These are phyloP conservation scores for Fusarium oxysporum DNA, from an alignment of 2,329 filamentous ascomycete genomes.

Conservation along the genomic window DNA sequence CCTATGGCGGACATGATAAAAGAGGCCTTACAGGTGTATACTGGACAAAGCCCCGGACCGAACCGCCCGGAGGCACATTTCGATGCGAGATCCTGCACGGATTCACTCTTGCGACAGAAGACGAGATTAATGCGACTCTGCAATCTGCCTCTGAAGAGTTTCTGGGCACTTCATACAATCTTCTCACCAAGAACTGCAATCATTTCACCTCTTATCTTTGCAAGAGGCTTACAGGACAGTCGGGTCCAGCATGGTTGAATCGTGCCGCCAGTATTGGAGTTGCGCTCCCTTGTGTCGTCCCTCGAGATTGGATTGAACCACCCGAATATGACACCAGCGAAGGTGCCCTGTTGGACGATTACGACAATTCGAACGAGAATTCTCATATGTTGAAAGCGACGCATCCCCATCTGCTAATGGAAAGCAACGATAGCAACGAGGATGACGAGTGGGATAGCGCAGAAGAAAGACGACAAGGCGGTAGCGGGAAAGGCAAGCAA, in stretches of 20 bases:
- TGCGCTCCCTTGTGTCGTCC: slow-evolving; percentile 84
- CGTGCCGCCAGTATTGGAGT: slow-evolving; percentile 86
- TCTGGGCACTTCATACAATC: slow-evolving; percentile 80
- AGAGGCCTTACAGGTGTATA: slow-evolving; percentile 81
- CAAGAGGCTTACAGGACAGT: slow-evolving; percentile 75
- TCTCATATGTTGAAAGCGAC: slow-evolving; percentile 67
- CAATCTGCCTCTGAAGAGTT: slow-evolving; percentile 77
- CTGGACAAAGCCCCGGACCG: slow-evolving; percentile 78
- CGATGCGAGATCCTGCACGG: slow-evolving; percentile 80
- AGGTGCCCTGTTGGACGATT: slow-evolving; percentile 73
- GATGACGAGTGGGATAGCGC: slow-evolving; percentile 59
- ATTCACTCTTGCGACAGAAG: slow-evolving; percentile 75
- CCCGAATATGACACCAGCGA: slow-evolving; percentile 81
- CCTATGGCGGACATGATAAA: slow-evolving; percentile 84
- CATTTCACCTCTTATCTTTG: slow-evolving; percentile 86
- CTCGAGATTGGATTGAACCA: slow-evolving; percentile 82
- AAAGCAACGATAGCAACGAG: slow-evolving; percentile 42
- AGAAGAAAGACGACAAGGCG: slow-evolving; percentile 55
- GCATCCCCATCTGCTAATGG: slow-evolving; percentile 48
- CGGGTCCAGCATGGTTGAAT: slow-evolving; percentile 82
- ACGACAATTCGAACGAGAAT: slow-evolving; percentile 64
- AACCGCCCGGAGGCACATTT: slow-evolving; percentile 83
- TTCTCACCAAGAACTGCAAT: slow-evolving; percentile 88
- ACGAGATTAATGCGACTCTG: slow-evolving; percentile 78
- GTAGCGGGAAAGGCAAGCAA: slow-evolving; percentile 58